These are phyloP conservation scores for Mycena filopes DNA, from an alignment of 768 basidiomycete species.

Conservation along the genomic window DNA sequence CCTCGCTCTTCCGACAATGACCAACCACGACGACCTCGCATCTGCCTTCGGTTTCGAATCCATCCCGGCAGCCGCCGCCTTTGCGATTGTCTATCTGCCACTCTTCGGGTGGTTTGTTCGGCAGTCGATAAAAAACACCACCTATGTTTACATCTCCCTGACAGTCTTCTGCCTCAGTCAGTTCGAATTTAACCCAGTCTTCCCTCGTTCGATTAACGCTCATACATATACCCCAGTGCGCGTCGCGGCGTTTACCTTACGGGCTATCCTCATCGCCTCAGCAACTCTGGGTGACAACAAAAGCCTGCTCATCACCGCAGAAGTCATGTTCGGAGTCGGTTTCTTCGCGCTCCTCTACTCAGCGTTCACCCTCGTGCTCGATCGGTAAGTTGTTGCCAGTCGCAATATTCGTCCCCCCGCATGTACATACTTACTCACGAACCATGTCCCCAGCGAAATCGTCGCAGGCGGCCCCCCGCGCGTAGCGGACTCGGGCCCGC, in stretches of 20 bases:
- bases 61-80: conserved; percentile 45
- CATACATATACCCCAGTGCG: conserved; percentile 54
- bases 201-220: no score
- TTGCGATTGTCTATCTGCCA: conserved; percentile 47
- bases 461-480: no score
- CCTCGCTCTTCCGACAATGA: no score
- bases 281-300: neutral
- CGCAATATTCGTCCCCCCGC: neutral
- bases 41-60: conserved; percentile 46
- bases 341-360: conserved; percentile 48
- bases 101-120: conserved; percentile 42
- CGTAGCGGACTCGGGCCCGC: no score
- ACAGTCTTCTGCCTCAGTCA: conserved; percentile 52
- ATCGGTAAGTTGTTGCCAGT: conserved; percentile 37
- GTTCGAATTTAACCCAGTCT: no score
- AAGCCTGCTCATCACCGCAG: conserved; percentile 24
- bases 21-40: conserved; percentile 48
- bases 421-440: no score
- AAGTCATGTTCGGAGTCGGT: conserved; percentile 44
- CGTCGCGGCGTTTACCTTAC: conserved; percentile 50
- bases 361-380: conserved; percentile 45
- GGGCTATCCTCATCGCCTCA: conserved; percentile 43
- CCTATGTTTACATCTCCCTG: conserved; percentile 47
- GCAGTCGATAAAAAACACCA: conserved; percentile 43
- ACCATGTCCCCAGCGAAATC: no score